A percentile compares a stretch with the other conserved stretches of the same genome.
phyloP scores from a whole-genome alignment of 805 yeast genomes.

The Cyberlindnera euphorbiiphila region DNA sequence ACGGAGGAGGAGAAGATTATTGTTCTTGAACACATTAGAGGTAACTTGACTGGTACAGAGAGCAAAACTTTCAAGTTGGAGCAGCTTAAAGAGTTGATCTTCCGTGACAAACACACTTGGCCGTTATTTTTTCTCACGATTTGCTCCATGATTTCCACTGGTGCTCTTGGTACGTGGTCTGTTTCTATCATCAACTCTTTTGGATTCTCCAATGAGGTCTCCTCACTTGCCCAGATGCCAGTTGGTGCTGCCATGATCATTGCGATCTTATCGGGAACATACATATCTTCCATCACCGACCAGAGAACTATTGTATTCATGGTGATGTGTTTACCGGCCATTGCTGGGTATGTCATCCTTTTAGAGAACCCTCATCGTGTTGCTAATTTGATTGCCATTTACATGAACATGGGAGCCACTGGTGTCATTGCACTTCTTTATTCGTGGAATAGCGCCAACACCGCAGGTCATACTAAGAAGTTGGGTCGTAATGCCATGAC shows the following conservation, averaged over 20 bases:
- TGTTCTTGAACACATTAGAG: constrained; percentile 40
- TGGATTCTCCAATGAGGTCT: constrained; percentile 39
- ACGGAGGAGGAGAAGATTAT: constrained; percentile 38
- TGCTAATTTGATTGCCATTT: constrained; percentile 47
- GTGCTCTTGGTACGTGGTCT: constrained; percentile 37
- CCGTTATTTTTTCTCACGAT: constrained; percentile 42
- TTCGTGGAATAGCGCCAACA: constrained; percentile 59
- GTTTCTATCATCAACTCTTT: constrained; percentile 40
- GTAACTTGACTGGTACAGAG: constrained; percentile 46
- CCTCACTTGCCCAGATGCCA: constrained; percentile 53
- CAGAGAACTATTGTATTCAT: constrained; percentile 35
- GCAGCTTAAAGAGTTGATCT: constrained; percentile 41
- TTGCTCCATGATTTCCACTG: constrained; percentile 46
- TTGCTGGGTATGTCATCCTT: constrained; percentile 46
- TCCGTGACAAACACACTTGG: constrained; percentile 47
- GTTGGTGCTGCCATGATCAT: constrained; percentile 48
- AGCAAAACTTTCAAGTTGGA: constrained; percentile 37
- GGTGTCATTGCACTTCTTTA: constrained; percentile 55
- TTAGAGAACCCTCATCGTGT: constrained; percentile 36
- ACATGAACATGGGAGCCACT: constrained; percentile 51
- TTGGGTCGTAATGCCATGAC: constrained; percentile 50
- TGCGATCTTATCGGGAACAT: constrained; percentile 37
- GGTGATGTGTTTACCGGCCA: constrained; percentile 42
- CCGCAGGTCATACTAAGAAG: constrained; percentile 60
- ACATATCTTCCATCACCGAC: constrained; percentile 34